Percentiles rank a stretch among this genome's conserved stretches.
Evolutionary conservation across 805 yeast species (phyloP).

Genomic region (Yueomyces sinensis): DNA sequence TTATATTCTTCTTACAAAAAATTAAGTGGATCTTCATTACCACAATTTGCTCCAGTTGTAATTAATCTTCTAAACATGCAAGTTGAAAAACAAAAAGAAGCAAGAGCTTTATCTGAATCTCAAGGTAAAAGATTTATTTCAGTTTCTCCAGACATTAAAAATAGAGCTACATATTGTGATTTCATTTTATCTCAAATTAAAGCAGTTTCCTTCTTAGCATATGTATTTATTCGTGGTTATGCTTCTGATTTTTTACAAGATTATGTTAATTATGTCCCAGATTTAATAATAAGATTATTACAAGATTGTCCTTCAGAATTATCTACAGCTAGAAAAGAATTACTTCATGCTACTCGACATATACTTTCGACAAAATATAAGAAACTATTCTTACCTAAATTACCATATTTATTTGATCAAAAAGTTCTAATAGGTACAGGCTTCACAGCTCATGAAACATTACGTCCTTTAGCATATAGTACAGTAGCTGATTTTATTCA

Average conservation of each 20-base stretch:
- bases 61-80: slow-evolving; percentile 62
- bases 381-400: slow-evolving; percentile 67
- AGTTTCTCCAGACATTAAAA: slow-evolving; percentile 61
- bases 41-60: slow-evolving; percentile 69
- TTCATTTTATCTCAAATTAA: slow-evolving; percentile 88
- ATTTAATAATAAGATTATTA: slow-evolving; percentile 66
- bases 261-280: slow-evolving; percentile 62
- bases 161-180: slow-evolving; percentile 73
- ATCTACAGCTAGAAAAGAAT: slow-evolving; percentile 82
- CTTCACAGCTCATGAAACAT: slow-evolving; percentile 75
- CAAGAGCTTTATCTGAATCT: slow-evolving; percentile 43
- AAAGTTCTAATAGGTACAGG: slow-evolving; percentile 85
- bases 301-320: slow-evolving; percentile 95
- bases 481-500: slow-evolving; percentile 94
- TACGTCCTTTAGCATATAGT: slow-evolving; percentile 87
- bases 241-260: slow-evolving; percentile 48
- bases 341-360: slow-evolving; percentile 88
- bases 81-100: slow-evolving; percentile 67
- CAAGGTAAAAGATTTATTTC: slow-evolving; percentile 50
- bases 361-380: slow-evolving; percentile 86
- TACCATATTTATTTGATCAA: slow-evolving; percentile 77
- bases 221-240: slow-evolving; percentile 75
- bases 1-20: slow-evolving; percentile 78
- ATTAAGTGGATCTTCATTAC: slow-evolving; percentile 55
- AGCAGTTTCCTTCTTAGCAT: slow-evolving; percentile 90